Conservation (phyloP, 768 basidiomycete genomes). For the Neoboletus brunneissimus region DNA sequence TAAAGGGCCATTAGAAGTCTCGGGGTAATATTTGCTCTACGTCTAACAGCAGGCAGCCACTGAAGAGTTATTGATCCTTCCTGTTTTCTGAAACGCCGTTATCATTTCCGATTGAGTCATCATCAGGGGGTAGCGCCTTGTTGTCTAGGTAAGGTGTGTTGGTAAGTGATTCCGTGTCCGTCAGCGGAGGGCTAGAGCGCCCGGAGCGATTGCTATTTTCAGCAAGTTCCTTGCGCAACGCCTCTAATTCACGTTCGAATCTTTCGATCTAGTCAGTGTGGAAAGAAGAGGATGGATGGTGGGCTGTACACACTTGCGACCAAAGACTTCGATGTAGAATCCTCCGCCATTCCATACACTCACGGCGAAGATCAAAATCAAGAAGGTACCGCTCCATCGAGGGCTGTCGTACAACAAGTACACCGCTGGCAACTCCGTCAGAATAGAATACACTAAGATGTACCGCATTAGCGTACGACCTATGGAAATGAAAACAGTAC, state of each 20-base stretch:
- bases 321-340: conserved; percentile 96
- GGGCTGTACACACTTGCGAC: conserved; percentile 73
- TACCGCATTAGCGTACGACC: conserved; percentile 1
- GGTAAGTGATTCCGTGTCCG: conserved; percentile 40
- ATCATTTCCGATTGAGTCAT: conserved; percentile 16
- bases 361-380: conserved; percentile 77
- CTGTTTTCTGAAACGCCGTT: conserved; percentile 13
- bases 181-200: conserved; percentile 49
- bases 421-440: conserved; percentile 85
- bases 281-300: neutral
- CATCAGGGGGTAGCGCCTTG: conserved; percentile 19
- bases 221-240: conserved; percentile 85
- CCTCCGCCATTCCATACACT: conserved; percentile 96
- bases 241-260: conserved; percentile 91
- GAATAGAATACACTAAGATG: conserved; percentile 68
- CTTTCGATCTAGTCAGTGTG: conserved; percentile 37
- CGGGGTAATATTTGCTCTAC: conserved; percentile 8
- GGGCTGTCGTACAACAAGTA: conserved; percentile 80
- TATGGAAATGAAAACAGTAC: conserved; percentile 21
- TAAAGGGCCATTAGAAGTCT: conserved; percentile 16
- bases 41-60: neutral
- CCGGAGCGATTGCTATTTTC: conserved; percentile 58
- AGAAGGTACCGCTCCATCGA: conserved; percentile 72
- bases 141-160: conserved; percentile 34
- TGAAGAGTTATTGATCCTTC: conserved; percentile 31